Evolutionary conservation across 345 rosid species (phyloP).

Genomic region (Murraya paniculata): DNA sequence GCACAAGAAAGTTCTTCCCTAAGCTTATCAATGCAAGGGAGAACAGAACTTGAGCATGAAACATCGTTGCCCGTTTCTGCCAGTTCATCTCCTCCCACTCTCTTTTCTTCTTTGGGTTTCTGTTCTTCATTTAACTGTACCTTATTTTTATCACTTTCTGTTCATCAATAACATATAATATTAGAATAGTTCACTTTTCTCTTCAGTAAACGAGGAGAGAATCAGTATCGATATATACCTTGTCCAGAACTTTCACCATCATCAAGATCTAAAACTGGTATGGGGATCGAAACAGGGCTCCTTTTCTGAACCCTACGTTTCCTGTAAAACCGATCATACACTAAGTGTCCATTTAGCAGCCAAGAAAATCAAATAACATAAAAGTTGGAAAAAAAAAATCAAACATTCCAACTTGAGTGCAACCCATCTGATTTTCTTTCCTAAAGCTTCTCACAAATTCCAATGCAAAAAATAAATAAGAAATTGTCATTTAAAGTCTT

Average conservation of each 20-base stretch:
- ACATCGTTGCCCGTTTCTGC: slow-evolving; percentile 20
- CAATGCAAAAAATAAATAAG: not conserved
- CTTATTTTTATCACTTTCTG: slow-evolving; percentile 33
- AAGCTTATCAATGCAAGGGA: slow-evolving; percentile 76
- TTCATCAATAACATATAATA: not conserved
- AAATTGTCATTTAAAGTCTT: not conserved
- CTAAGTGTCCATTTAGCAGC: not conserved
- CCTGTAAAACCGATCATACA: slow-evolving; percentile 27
- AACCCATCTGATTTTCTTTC: not conserved
- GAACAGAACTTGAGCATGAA: slow-evolving; percentile 29
- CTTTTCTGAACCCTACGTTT: slow-evolving; percentile 55
- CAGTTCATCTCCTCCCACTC: slow-evolving; percentile 22
- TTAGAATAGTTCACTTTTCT: slow-evolving; percentile 7
- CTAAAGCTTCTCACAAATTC: not conserved
- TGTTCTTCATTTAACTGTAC: slow-evolving; percentile 29
- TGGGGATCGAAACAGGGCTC: slow-evolving; percentile 39
- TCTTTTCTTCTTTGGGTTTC: slow-evolving; percentile 12
- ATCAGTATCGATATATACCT: slow-evolving; percentile 22
- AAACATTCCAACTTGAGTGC: not conserved
- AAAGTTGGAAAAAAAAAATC: not conserved
- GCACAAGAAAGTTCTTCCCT: slow-evolving; percentile 95
- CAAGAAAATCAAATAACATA: slow-evolving; percentile 1
- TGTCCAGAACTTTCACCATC: slow-evolving; percentile 42
- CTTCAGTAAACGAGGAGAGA: not conserved
- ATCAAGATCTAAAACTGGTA: slow-evolving; percentile 53